These are phyloP conservation scores for Cercospora sp. DNA, from an alignment of 2,329 filamentous ascomycete genomes.

Conservation along the genomic window DNA sequence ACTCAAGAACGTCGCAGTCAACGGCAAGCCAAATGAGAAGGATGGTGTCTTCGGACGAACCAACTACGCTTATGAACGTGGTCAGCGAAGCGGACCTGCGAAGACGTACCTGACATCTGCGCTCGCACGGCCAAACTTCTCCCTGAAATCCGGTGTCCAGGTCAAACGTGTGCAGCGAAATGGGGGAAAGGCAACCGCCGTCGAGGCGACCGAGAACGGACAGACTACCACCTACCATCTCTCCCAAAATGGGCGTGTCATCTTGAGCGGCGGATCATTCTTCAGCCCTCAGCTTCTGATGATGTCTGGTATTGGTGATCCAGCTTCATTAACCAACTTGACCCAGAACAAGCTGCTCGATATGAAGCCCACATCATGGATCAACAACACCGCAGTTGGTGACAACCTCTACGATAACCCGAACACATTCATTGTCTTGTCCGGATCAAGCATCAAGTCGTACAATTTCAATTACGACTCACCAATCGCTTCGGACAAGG, in stretches of 20 bases:
- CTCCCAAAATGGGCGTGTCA: constrained; percentile 57
- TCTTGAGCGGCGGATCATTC: constrained; percentile 56
- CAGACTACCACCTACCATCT: constrained; percentile 66
- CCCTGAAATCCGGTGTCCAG: constrained; percentile 57
- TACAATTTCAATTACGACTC: constrained; percentile 51
- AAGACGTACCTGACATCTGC: constrained; percentile 54
- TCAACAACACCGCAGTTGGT: constrained; percentile 53
- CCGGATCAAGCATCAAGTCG: constrained; percentile 54
- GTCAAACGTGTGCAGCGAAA: constrained; percentile 50
- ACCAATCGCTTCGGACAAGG: constrained; percentile 45
- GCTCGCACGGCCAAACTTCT: constrained; percentile 53
- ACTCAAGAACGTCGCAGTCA: constrained; percentile 52
- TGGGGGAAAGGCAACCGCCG: constrained; percentile 57
- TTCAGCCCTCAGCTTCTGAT: constrained; percentile 66
- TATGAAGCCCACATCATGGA: constrained; percentile 45
- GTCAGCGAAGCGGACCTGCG: constrained; percentile 48
- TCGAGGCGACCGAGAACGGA: constrained; percentile 56
- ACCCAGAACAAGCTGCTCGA: constrained; percentile 41
- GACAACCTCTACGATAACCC: constrained; percentile 55
- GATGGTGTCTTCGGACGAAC: constrained; percentile 51
- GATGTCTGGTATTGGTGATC: constrained; percentile 63
- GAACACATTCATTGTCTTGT: constrained; percentile 49
- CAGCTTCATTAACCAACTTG: constrained; percentile 51
- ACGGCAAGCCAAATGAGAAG: constrained; percentile 52
- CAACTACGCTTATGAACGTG: constrained; percentile 44